Percentiles rank a stretch among this genome's conserved stretches.
Evolutionary conservation across 345 rosid genomes (phyloP).

Genomic region (Anacardium occidentale): DNA sequence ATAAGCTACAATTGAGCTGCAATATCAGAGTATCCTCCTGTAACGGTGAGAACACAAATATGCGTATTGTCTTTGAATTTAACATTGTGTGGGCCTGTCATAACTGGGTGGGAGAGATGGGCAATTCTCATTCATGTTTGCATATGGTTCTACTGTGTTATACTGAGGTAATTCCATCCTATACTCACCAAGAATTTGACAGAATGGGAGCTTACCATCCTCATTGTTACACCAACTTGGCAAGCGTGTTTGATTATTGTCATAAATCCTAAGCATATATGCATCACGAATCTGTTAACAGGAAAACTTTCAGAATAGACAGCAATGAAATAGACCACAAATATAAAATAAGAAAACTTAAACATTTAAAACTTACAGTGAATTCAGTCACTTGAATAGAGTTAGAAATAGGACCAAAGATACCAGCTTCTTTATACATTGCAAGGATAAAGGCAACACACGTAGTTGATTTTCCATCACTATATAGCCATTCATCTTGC

Average conservation of each 20-base stretch:
- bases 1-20: not conserved
- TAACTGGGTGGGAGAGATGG: constrained; percentile 90
- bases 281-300: constrained; percentile 78
- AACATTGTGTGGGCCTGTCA: constrained; percentile 70
- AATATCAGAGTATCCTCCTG: not conserved
- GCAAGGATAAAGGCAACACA: constrained; percentile 91
- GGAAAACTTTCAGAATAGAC: not conserved
- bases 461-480: constrained; percentile 94
- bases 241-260: constrained; percentile 63
- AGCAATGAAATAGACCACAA: not conserved
- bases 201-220: constrained; percentile 54
- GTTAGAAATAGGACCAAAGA: constrained; percentile 61
- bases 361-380: constrained; percentile 52
- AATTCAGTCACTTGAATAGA: constrained; percentile 94
- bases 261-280: constrained; percentile 72
- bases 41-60: constrained; percentile 2
- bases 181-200: constrained; percentile 88
- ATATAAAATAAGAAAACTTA: not conserved
- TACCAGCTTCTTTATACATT: constrained; percentile 94
- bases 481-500: constrained; percentile 92
- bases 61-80: constrained; percentile 15
- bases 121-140: constrained; percentile 88
- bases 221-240: constrained; percentile 80
- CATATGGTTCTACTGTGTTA: constrained; percentile 72
- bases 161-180: constrained; percentile 86